Conservation (phyloP, 495 filamentous ascomycete genomes). For the Clavariopsis aquatica region DNA sequence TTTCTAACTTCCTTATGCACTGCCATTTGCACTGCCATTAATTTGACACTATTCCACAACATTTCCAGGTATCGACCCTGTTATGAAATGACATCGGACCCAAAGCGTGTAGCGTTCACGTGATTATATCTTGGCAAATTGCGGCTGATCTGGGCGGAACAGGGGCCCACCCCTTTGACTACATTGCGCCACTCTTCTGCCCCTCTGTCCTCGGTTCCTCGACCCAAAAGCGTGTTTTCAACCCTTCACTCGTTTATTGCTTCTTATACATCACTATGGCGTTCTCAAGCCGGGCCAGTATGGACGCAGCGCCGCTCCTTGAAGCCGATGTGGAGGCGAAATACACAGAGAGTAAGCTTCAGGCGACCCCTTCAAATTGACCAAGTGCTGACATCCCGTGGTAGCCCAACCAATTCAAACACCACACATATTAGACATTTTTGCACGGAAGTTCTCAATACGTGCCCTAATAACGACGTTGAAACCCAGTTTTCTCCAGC, state of each 20-base stretch:
- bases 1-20: too few relatives aligned
- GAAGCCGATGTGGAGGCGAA: not conserved
- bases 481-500: conserved; percentile 20
- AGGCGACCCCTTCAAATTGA: not conserved
- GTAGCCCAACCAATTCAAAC: not conserved
- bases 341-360: not conserved
- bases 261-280: too few relatives aligned
- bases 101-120: not conserved
- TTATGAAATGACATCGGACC: not conserved
- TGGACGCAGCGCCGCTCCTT: not conserved
- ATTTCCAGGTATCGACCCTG: not conserved
- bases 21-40: too few relatives aligned
- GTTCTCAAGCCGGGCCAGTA: not conserved
- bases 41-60: too few relatives aligned
- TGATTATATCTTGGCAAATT: conserved; percentile 1
- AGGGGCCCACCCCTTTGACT: not conserved
- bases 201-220: too few relatives aligned
- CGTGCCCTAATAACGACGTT: not conserved
- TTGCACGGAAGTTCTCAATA: not conserved
- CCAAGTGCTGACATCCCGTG: not conserved
- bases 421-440: not conserved
- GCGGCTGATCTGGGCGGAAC: conserved; percentile 6
- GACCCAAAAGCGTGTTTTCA: too few relatives aligned
- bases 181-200: not conserved
- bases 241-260: too few relatives aligned